Conservation (phyloP, 192 early-diverging fungal species). For the Podila epicladia region DNA sequence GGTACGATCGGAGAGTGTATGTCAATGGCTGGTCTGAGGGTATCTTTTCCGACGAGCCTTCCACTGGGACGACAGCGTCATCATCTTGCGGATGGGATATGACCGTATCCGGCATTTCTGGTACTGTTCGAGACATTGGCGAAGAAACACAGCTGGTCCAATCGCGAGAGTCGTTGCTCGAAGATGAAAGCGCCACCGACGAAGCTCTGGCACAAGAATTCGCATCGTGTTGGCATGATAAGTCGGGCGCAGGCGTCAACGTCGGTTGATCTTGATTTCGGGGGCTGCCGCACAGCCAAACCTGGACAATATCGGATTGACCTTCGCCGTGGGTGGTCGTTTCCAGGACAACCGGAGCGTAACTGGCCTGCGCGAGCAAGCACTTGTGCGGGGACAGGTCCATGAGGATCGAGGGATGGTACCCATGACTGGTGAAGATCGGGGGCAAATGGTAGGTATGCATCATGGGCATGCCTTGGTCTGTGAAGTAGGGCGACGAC, state of each 20-base stretch:
- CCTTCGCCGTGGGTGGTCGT: background rate
- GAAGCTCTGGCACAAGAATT: background rate
- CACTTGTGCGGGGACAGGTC: slow-evolving; percentile 3
- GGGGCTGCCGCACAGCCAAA: background rate
- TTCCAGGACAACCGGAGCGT: background rate
- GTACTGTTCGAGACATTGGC: slow-evolving; percentile 8
- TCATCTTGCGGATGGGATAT: no score
- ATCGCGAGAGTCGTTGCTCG: slow-evolving; percentile 2
- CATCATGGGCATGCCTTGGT: slow-evolving; percentile 10
- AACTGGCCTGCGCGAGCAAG: background rate
- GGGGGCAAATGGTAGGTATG: slow-evolving; percentile 7
- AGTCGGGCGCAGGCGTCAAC: no score
- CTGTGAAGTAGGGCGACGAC: background rate
- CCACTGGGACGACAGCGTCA: no score
- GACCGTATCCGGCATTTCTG: background rate
- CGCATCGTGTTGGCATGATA: background rate
- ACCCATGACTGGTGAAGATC: slow-evolving; percentile 36
- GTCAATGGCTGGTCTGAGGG: background rate
- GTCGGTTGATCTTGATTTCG: background rate
- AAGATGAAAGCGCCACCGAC: background rate
- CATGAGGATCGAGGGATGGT: slow-evolving; percentile 43
- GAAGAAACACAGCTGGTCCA: slow-evolving; percentile 28
- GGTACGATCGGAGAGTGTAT: slow-evolving; percentile 8
- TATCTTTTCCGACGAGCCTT: background rate
- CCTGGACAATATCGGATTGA: background rate